Conservation (phyloP, 169 alveolate genomes). For the Eimeria acervulina region DNA sequence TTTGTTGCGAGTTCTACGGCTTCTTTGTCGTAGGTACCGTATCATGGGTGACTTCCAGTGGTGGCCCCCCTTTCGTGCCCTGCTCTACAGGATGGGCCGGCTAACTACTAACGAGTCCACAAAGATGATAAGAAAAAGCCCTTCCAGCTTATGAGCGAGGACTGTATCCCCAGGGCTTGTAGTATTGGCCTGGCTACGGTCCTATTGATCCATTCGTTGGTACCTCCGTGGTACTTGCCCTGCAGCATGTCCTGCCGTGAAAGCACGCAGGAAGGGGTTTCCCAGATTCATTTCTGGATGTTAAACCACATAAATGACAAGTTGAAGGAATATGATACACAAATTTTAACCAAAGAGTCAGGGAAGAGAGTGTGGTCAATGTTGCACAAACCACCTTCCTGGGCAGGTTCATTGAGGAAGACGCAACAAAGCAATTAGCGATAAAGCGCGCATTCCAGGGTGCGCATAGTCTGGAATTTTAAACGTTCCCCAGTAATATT, state of each 20-base stretch:
- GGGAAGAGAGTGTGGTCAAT: background rate
- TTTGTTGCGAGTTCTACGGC: background rate
- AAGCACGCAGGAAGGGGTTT: background rate
- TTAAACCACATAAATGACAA: slow-evolving; percentile 1
- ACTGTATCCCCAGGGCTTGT: background rate
- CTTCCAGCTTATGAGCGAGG: background rate
- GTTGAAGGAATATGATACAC: background rate
- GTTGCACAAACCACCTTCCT: background rate
- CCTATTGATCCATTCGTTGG: background rate
- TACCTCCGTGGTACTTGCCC: background rate
- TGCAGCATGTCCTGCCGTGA: background rate
- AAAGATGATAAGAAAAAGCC: background rate
- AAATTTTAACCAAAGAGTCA: background rate
- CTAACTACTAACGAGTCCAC: background rate
- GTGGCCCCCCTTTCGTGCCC: background rate
- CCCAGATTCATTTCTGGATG: slow-evolving; percentile 34
- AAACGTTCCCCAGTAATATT: background rate
- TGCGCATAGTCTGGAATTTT: background rate
- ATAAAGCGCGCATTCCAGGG: background rate
- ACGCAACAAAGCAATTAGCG: slow-evolving; percentile 19
- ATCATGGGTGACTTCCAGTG: background rate
- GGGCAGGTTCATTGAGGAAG: background rate
- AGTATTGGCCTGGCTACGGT: background rate
- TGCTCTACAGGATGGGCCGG: background rate
- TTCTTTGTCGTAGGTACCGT: background rate